A percentile compares a stretch with the other conserved stretches of the same genome.
These are phyloP conservation scores for Phytophthora europaea DNA, from an alignment of 352 stramenopile genomes.

Conservation along the genomic window DNA sequence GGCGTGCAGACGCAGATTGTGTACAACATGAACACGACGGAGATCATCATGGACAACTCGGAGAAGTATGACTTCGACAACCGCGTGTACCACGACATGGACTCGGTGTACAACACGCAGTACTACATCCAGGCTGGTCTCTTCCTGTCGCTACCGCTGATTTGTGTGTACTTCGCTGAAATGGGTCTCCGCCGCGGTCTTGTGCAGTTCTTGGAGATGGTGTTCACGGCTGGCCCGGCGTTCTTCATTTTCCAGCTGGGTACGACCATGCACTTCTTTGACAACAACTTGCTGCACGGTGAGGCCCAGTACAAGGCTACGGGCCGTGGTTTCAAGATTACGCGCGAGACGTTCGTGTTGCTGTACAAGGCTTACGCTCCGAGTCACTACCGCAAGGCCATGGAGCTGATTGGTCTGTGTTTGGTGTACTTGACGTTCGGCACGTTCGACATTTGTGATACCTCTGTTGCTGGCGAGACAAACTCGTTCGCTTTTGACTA, in stretches of 20 bases:
- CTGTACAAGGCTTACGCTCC: slow-evolving; percentile 84
- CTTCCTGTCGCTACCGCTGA: slow-evolving; percentile 83
- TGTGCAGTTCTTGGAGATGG: slow-evolving; percentile 82
- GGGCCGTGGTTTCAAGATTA: slow-evolving; percentile 88
- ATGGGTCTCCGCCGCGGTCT: slow-evolving; percentile 75
- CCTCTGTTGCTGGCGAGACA: slow-evolving; percentile 47
- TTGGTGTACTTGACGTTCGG: slow-evolving; percentile 82
- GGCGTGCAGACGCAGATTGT: slow-evolving; percentile 78
- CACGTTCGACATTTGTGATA: slow-evolving; percentile 72
- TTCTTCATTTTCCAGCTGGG: slow-evolving; percentile 89
- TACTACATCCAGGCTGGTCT: slow-evolving; percentile 87
- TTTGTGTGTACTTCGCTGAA: slow-evolving; percentile 86
- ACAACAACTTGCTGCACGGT: slow-evolving; percentile 85
- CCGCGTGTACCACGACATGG: no score
- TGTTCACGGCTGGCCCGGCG: slow-evolving; percentile 73
- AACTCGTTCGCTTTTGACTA: slow-evolving; percentile 68
- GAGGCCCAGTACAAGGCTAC: slow-evolving; percentile 87
- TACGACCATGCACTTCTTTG: slow-evolving; percentile 90
- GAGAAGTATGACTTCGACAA: no score
- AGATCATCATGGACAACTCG: no score
- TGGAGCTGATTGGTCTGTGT: slow-evolving; percentile 79
- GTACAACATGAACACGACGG: slow-evolving; percentile 79
- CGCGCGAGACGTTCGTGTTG: slow-evolving; percentile 82
- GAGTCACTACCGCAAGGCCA: slow-evolving; percentile 84
- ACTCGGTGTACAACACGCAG: no score